Evolutionary conservation across 1,284 basidiomycete genomes (phyloP).

Genomic region (Rhodotorula sp.): DNA sequence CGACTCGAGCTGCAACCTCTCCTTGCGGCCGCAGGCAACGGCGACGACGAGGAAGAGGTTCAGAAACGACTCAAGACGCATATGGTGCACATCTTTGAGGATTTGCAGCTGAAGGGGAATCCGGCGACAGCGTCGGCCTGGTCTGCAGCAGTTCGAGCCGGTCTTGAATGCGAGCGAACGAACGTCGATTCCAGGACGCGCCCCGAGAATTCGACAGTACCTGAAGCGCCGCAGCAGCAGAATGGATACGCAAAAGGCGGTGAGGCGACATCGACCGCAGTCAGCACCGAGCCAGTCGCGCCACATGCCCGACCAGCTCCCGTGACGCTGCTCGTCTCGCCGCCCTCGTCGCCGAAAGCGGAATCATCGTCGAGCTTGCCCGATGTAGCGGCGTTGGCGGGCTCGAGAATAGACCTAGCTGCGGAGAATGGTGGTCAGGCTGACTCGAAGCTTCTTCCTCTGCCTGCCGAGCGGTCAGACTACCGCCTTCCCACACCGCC

Average conservation of each 20-base stretch:
- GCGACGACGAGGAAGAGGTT: background rate
- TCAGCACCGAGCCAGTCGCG: no score
- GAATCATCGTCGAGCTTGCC: no score
- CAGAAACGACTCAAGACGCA: background rate
- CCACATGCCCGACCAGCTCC: no score
- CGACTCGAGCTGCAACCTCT: constrained; percentile 25
- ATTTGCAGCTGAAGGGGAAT: constrained; percentile 23
- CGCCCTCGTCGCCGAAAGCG: no score
- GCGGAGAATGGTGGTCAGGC: background rate
- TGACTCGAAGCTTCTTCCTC: background rate
- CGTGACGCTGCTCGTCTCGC: no score
- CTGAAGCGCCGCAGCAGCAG: no score
- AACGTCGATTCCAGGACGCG: background rate
- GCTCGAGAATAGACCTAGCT: background rate
- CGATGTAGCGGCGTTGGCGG: no score
- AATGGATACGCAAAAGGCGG: no score
- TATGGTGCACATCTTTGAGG: constrained; percentile 20
- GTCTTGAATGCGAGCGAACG: background rate
- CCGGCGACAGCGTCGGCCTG: constrained; percentile 13
- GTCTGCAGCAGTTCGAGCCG: constrained; percentile 14
- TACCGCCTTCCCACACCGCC: background rate
- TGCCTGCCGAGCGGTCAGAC: background rate
- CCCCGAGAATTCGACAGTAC: no score
- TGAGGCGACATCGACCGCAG: no score
- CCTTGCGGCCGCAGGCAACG: background rate